Conservation (phyloP, 2,329 filamentous ascomycete genomes). For the Alternaria arborescens region DNA sequence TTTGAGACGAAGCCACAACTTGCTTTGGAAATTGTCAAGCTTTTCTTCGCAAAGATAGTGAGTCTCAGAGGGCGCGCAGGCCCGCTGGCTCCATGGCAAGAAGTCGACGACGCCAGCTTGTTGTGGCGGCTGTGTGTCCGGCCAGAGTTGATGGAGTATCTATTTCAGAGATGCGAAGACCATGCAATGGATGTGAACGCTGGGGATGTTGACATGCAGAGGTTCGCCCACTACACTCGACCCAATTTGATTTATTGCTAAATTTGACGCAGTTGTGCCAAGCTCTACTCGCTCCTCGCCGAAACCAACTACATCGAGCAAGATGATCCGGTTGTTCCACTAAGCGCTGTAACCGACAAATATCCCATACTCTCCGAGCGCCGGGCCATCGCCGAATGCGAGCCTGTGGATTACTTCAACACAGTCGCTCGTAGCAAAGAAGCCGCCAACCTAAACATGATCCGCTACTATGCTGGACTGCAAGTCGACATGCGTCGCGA, state of each 20-base stretch:
- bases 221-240: conserved; percentile 12
- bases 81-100: conserved; percentile 24
- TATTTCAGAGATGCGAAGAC: conserved; percentile 31
- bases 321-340: conserved; percentile 21
- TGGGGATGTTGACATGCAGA: conserved; percentile 24
- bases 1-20: conserved; percentile 51
- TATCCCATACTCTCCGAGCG: conserved; percentile 44
- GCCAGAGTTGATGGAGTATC: conserved; percentile 41
- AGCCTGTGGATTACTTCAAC: conserved; percentile 37
- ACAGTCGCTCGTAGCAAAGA: conserved; percentile 26
- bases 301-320: conserved; percentile 38
- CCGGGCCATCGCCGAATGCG: conserved; percentile 25
- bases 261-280: conserved; percentile 22
- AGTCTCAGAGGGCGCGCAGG: conserved; percentile 24
- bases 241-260: not conserved
- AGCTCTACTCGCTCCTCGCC: conserved; percentile 38
- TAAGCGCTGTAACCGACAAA: conserved; percentile 30
- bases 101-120: conserved; percentile 32
- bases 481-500: conserved; percentile 32
- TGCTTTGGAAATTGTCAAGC: conserved; percentile 49
- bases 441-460: conserved; percentile 38
- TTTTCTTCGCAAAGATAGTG: conserved; percentile 44
- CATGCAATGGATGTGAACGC: conserved; percentile 29
- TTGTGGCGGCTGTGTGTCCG: conserved; percentile 46
- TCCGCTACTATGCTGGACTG: conserved; percentile 36